Evolutionary conservation across 768 basidiomycete species (phyloP), one percentile per base, ranked within the genome.

Genomic region (Aureoboletus auriporus): DNA sequence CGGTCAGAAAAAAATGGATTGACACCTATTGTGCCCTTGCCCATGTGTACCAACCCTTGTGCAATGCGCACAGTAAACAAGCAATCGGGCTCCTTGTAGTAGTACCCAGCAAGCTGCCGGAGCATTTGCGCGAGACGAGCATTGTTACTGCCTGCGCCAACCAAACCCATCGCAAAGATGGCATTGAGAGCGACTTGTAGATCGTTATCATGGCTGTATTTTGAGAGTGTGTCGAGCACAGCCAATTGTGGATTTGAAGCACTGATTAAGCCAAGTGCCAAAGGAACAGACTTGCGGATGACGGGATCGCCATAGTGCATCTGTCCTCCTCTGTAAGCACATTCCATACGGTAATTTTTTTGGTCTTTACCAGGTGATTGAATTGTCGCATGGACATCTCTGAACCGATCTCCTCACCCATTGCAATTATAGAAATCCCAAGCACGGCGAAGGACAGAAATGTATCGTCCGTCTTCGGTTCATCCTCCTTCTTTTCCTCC

Each of bases 111-210:
- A 5, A 99, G 78, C 63, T 94, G 93, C 36, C 96, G 78, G 29
- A 99, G 80, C 95, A 99, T 96, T 70, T 99, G 96, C 11, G 88
- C 95, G 34, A 99, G 77, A 34, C 93, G 84, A 12, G 96, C 96
- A 57, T 99, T 98, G 70, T 99, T 99, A n/a, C 93, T 93, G 29
- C 96, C 96, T 2, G 95, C 95, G 28, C 96, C 96, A 44, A 98
- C 87, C 23, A 99, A 78, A 51, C 96, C 96, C 95, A 99, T 97
- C 3, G 94, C 94, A 59, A 98, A 90, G 70, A 99, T 97, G 26
- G 96, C 91, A 61, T 97, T 98, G 43, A 92, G 79, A 0, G 95
- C 96, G 9, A 99, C 96, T 37, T 82, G 77, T n/a, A 98, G 83
- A 69, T 99, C 96, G 60, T 89, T 93, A 74, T 99, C 95, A 73